Evolutionary conservation across 192 early-diverging fungal species (phyloP), one percentile per base, ranked within the genome.

Genomic region (Coemansia sp.): DNA sequence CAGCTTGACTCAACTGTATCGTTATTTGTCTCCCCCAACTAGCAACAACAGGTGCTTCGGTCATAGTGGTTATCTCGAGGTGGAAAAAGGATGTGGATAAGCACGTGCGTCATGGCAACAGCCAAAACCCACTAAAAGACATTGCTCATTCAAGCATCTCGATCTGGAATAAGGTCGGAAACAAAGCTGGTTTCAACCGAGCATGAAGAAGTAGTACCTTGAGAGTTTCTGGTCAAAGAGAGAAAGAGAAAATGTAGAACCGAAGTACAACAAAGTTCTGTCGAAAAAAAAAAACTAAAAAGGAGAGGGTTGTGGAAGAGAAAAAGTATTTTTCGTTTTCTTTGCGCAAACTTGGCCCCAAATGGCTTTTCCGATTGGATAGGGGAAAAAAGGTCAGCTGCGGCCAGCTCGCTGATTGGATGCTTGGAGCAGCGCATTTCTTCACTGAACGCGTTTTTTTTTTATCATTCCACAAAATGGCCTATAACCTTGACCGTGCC

Each of bases 401-500:
- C 44, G 16, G 46, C 46, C 23, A 14, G 33, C 33, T 35, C 33
- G 33, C 33, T 35, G 33, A 35, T 35, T 35, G 33, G 33, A 21
- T 48, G 46, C 46, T 48, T 19, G 20, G 44, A 10, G 44, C 20
- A 15, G 21, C 14, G 23, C n/a, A 14, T 28, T 14, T 23, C 28
- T 48, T 5, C 46, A 14, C 28, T 48, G 12, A 20, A 26, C 26
- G 13, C 14, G 28, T 23, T 46, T 23, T 18, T 23, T 19, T 18
- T 23, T 13, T 46, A 45, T 46, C 23, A 47, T 48, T 48, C 46
- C n/a, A 28, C 43, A 9, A n/a, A 10, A 73, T 73, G 66, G 58
- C 30, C 15, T 26, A 37, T 20, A 55, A 63, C 36, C 48, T 75
- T 14, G 62, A 73, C 42, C 72, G 60, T 40, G 63, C 78, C 0